These are phyloP conservation scores for Clavaria fumosa DNA, from an alignment of 768 basidiomycete genomes.

Conservation along the genomic window DNA sequence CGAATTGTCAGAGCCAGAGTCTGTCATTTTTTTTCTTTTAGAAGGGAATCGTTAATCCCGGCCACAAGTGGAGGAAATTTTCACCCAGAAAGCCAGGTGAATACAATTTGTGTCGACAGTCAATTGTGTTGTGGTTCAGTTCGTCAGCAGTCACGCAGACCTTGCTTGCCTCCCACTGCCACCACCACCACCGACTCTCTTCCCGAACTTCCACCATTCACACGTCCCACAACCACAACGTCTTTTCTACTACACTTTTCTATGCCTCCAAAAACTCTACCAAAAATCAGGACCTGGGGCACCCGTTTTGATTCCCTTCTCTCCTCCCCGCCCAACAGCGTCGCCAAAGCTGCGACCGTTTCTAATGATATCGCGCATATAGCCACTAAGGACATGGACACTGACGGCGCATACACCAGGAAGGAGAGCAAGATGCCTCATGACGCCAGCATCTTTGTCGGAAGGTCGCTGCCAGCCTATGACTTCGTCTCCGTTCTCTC, in stretches of 20 bases:
- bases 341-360: conserved; percentile 8
- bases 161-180: too few relatives aligned
- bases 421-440: conserved; percentile 41
- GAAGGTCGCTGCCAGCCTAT: conserved; percentile 36
- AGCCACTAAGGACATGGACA: conserved; percentile 13
- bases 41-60: too few relatives aligned
- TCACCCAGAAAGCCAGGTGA: too few relatives aligned
- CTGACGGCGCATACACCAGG: conserved; percentile 14
- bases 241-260: conserved; percentile 15
- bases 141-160: too few relatives aligned
- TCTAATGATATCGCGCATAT: conserved; percentile 10
- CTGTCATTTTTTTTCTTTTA: too few relatives aligned
- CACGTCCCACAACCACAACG: conserved; percentile 11
- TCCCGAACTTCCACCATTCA: conserved; percentile 10
- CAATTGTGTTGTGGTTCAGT: too few relatives aligned
- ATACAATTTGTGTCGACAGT: too few relatives aligned
- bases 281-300: conserved; percentile 42
- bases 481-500: conserved; percentile 2
- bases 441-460: conserved; percentile 73
- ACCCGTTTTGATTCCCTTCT: conserved; percentile 56
- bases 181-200: conserved; percentile 10
- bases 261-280: conserved; percentile 30
- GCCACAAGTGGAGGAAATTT: too few relatives aligned
- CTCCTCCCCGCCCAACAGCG: conserved; percentile 22
- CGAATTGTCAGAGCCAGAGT: too few relatives aligned